phyloP scores from a whole-genome alignment of 805 yeast genomes.

The Clavispora phyllophila region DNA sequence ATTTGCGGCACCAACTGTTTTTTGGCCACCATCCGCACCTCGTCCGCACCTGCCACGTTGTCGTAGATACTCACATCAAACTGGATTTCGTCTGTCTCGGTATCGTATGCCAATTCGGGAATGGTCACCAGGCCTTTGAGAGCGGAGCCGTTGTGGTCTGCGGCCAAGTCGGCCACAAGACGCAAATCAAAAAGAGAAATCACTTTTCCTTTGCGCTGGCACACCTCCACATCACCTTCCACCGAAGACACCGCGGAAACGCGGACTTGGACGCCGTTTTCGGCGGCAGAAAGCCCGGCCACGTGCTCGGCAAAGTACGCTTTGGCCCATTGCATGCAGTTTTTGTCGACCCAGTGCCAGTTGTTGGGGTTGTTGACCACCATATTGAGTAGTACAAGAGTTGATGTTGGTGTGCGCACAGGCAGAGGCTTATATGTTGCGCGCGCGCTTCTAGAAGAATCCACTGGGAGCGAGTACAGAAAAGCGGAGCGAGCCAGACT shows the following conservation, averaged over 20 bases:
- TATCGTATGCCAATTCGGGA: slow-evolving; percentile 93
- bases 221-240: slow-evolving; percentile 96
- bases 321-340: slow-evolving; percentile 89
- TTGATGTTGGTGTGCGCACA: not conserved
- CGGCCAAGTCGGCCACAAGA: slow-evolving; percentile 54
- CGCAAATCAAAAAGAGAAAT: slow-evolving; percentile 84
- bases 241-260: slow-evolving; percentile 50
- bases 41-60: slow-evolving; percentile 44
- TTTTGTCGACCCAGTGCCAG: slow-evolving; percentile 99
- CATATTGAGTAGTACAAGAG: slow-evolving; percentile 41
- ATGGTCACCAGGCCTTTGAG: slow-evolving; percentile 71
- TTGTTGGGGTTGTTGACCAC: slow-evolving; percentile 95
- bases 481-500: too few species aligned
- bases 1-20: slow-evolving; percentile 61
- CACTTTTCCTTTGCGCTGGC: slow-evolving; percentile 95
- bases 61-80: slow-evolving; percentile 68
- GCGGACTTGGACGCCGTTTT: slow-evolving; percentile 22
- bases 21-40: slow-evolving; percentile 48
- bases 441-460: slow-evolving; percentile 7
- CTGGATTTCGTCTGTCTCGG: slow-evolving; percentile 79
- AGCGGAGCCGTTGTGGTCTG: slow-evolving; percentile 26
- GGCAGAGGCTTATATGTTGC: not conserved
- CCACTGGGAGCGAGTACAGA: not conserved
- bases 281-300: slow-evolving; percentile 42
- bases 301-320: slow-evolving; percentile 65